Conservation (phyloP, 768 basidiomycete species). For the Termitomyces sp. region DNA sequence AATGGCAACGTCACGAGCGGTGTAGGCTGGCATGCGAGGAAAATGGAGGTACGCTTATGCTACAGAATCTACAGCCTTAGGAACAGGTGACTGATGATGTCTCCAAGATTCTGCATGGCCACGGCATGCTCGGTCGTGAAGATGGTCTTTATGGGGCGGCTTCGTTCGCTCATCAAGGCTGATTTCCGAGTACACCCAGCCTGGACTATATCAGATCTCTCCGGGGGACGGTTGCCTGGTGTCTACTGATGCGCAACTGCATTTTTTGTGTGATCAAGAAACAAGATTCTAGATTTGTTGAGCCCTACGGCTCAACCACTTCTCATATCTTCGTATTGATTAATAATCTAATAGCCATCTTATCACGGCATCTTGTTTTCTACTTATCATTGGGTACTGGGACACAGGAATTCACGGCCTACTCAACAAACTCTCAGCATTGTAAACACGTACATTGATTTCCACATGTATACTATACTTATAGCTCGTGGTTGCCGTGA, state of each 20-base stretch:
- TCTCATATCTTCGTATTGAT: not conserved
- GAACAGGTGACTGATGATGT: not conserved
- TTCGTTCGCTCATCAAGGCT: conserved; percentile 92
- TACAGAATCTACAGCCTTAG: not conserved
- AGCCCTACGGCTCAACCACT: too few species aligned
- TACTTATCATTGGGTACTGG: not conserved
- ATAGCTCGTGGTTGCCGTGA: too few species aligned
- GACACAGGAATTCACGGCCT: not conserved
- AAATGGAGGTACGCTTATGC: conserved; percentile 80
- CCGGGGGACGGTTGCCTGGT: not conserved
- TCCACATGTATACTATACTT: not conserved
- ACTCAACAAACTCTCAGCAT: not conserved
- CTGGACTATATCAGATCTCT: not conserved
- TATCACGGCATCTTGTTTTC: not conserved
- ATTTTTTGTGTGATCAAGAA: not conserved
- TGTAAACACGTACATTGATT: not conserved
- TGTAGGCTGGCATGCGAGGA: conserved; percentile 93
- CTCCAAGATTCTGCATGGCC: conserved; percentile 71
- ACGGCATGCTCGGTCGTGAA: conserved; percentile 88
- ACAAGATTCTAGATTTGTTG: not conserved
- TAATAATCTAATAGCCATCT: not conserved
- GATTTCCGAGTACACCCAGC: not conserved
- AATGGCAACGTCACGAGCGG: conserved; percentile 89
- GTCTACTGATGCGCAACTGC: not conserved
- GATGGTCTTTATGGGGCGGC: conserved; percentile 93